These are phyloP conservation scores for Maudiozyma barnettii DNA, from an alignment of 805 yeast genomes.

Conservation along the genomic window DNA sequence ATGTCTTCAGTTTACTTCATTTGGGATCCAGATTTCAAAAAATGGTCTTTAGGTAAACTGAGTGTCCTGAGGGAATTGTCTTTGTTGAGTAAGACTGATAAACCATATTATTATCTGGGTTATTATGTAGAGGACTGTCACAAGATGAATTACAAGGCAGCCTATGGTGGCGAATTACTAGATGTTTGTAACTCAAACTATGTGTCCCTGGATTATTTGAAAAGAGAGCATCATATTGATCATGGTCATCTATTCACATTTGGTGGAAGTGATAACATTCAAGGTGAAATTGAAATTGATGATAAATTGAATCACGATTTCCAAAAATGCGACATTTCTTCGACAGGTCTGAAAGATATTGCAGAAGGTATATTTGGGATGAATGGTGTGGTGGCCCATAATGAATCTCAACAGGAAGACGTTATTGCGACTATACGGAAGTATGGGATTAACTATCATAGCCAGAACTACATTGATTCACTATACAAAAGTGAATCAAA, in stretches of 20 bases:
- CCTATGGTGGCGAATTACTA: conserved; percentile 66
- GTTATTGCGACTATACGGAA: not conserved
- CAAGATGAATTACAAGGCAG: conserved; percentile 74
- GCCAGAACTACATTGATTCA: not conserved
- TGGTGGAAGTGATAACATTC: conserved; percentile 1
- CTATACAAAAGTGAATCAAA: not conserved
- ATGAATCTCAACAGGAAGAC: not conserved
- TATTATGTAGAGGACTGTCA: conserved; percentile 69
- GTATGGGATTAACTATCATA: conserved; percentile 13
- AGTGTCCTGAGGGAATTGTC: conserved; percentile 65
- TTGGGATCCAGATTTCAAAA: conserved; percentile 74
- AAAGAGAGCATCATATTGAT: conserved; percentile 10
- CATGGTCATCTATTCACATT: conserved; percentile 23
- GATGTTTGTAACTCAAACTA: conserved; percentile 44
- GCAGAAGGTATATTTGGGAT: conserved; percentile 36
- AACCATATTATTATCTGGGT: conserved; percentile 64
- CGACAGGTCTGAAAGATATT: conserved; percentile 8
- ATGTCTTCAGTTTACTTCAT: conserved; percentile 80
- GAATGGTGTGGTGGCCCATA: conserved; percentile 14
- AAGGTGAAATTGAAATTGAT: conserved; percentile 4
- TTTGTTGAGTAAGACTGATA: conserved; percentile 34
- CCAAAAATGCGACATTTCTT: not conserved
- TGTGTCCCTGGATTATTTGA: conserved; percentile 19
- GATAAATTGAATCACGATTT: conserved; percentile 1
- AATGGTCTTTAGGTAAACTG: conserved; percentile 64